A percentile compares a stretch with the other conserved stretches of the same genome.
These are phyloP conservation scores for Globisporangium abappressorium DNA, from an alignment of 352 stramenopile species.

Conservation along the genomic window DNA sequence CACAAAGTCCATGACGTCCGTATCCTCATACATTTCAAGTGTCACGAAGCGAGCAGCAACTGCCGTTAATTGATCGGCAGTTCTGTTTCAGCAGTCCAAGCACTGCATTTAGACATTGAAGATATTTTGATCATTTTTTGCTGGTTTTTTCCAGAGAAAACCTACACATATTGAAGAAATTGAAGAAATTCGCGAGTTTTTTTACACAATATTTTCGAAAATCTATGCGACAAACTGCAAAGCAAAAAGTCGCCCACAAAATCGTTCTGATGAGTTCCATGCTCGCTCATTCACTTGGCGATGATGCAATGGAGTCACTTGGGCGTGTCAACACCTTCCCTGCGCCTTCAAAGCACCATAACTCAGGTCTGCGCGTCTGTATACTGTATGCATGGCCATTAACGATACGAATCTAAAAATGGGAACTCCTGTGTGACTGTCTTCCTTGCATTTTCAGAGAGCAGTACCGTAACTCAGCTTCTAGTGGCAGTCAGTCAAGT, in stretches of 20 bases:
- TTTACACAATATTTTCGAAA: background rate
- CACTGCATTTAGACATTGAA: background rate
- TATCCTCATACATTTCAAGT: background rate
- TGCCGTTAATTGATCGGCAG: background rate
- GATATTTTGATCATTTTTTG: background rate
- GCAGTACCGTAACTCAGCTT: background rate
- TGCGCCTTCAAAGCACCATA: background rate
- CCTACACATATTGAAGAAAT: background rate
- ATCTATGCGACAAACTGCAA: background rate
- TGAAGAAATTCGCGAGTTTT: background rate
- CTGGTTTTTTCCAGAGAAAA: background rate
- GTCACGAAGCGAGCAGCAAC: background rate
- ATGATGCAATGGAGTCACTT: background rate
- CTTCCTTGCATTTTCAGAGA: background rate
- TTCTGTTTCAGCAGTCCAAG: background rate
- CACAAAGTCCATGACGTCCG: background rate
- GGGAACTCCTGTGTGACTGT: background rate
- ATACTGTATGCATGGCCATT: background rate
- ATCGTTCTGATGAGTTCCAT: background rate
- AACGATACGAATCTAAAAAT: background rate
- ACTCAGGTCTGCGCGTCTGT: background rate
- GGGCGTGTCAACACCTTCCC: background rate
- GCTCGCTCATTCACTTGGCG: background rate
- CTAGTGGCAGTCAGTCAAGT: slow-evolving; percentile 5
- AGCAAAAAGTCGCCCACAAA: background rate